Evolutionary conservation across 139 green algal genomes (phyloP), one percentile per base, ranked within the genome.

Genomic region (Chlorella ohadii): DNA sequence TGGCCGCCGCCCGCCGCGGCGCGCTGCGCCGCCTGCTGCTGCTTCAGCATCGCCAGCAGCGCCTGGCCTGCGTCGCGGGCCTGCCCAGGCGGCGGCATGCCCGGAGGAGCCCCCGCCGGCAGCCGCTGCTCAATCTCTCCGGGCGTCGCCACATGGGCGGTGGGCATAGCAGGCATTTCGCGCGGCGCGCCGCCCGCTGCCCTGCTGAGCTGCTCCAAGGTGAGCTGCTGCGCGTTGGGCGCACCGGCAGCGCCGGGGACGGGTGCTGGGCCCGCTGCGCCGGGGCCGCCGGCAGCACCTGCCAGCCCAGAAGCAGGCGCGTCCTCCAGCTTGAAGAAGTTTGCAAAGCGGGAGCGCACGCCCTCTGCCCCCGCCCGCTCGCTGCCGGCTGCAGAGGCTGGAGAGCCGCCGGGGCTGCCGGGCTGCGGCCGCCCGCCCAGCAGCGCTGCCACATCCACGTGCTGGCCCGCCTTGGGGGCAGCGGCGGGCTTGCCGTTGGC

Each of bases 291-390:
- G 2, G 77, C 61, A 13, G 65, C 15, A 33, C 28, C 73, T 16
- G 71, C 82, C n/a, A 31, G 61, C 0, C 28, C 20, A 28, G 44
- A 44, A 31, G 72, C 74, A 5, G 73, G 55, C 51, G 72, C 33
- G 19, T 87, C 83, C 33, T 83, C 73, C 73, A 87, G 67, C 64
- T 82, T 84, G 19, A 88, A 88, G 44, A 88, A 79, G 28, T 59
- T 88, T 11, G 84, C 73, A 41, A 88, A 88, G 11, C 84, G 73
- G 0, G 84, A 88, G 51, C 66, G 64, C 39, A 84, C 72, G 39
- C 57, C 65, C 67, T 87, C 72, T 4, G 68, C 44, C 6, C 44
- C 44, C 44, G 44, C 15, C 11, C 56, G 34, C 66, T 76, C 72
- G 22, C 47, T 72, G 65, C 34, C 79, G 3, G 47, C 34, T 36